Conservation (phyloP, 2,329 filamentous ascomycete genomes). For the Neopestalotiopsis clavispora region DNA sequence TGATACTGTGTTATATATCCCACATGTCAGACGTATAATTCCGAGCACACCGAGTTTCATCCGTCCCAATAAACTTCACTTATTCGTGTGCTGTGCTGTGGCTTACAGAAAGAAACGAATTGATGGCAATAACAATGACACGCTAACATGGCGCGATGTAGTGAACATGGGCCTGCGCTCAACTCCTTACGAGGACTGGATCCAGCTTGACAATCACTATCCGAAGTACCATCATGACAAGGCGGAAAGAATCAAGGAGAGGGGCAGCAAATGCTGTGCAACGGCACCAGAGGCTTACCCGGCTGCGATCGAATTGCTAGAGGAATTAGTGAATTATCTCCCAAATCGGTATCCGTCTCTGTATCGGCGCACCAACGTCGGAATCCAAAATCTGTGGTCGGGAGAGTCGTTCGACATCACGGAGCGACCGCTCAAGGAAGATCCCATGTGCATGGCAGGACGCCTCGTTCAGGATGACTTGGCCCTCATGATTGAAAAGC, state of each 20-base stretch:
- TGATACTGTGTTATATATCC: too few species aligned
- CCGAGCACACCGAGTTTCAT: too few species aligned
- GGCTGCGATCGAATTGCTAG: slow-evolving; percentile 75
- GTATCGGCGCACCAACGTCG: slow-evolving; percentile 66
- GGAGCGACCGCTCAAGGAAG: slow-evolving; percentile 68
- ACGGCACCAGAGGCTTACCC: slow-evolving; percentile 74
- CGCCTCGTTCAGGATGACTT: slow-evolving; percentile 82
- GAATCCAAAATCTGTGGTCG: slow-evolving; percentile 74
- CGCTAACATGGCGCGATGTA: background rate
- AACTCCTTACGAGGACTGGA: slow-evolving; percentile 76
- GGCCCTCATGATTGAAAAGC: slow-evolving; percentile 79
- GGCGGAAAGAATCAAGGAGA: slow-evolving; percentile 66
- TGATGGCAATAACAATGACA: background rate
- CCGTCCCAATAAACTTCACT: too few species aligned
- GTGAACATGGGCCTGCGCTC: slow-evolving; percentile 79
- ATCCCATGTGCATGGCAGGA: slow-evolving; percentile 77
- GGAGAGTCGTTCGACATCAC: slow-evolving; percentile 73
- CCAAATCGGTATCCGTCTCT: slow-evolving; percentile 76
- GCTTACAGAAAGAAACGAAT: too few species aligned
- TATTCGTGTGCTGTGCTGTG: too few species aligned
- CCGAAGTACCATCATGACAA: slow-evolving; percentile 76
- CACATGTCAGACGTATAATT: too few species aligned
- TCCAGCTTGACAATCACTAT: slow-evolving; percentile 84
- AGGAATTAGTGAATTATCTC: slow-evolving; percentile 74
- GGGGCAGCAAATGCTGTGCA: slow-evolving; percentile 68